A percentile compares a stretch with the other conserved stretches of the same genome.
Evolutionary conservation across 2,329 filamentous ascomycete species (phyloP).

Genomic region (Exophiala oligosperma): DNA sequence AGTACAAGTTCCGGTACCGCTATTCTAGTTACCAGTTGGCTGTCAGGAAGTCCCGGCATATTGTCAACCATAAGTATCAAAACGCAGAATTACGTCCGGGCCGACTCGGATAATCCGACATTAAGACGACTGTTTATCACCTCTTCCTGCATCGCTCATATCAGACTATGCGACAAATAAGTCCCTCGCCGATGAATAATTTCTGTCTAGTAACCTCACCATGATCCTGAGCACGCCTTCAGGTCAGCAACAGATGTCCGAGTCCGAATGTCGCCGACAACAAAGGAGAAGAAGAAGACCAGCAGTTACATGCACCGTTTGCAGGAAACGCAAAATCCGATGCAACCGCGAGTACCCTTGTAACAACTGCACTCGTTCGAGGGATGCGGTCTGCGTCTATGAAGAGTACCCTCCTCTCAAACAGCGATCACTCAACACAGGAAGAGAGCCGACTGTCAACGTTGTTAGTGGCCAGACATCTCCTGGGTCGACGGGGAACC

Average conservation of each 20-base stretch:
- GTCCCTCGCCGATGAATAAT: no score
- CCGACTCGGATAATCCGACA: not conserved
- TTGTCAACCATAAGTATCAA: no score
- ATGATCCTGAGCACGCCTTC: not conserved
- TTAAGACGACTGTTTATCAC: not conserved
- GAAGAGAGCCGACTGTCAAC: no score
- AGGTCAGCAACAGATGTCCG: slow-evolving; percentile 27
- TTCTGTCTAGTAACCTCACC: no score
- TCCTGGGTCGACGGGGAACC: not conserved
- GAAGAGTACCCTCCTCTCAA: slow-evolving; percentile 37
- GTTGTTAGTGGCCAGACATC: not conserved
- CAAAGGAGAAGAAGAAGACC: slow-evolving; percentile 40
- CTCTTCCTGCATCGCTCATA: no score
- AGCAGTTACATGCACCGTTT: slow-evolving; percentile 75
- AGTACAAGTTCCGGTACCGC: no score
- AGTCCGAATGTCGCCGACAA: slow-evolving; percentile 36
- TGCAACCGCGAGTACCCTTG: slow-evolving; percentile 89
- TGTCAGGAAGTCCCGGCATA: not conserved
- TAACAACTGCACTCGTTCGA: slow-evolving; percentile 75
- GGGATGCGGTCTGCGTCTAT: slow-evolving; percentile 59
- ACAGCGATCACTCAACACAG: slow-evolving; percentile 37
- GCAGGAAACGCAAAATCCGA: slow-evolving; percentile 88
- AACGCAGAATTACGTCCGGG: no score
- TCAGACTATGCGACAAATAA: no score
- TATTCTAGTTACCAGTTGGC: no score